phyloP scores from a whole-genome alignment of 2,329 filamentous ascomycete species.

The Cryoendolithus antarcticus region DNA sequence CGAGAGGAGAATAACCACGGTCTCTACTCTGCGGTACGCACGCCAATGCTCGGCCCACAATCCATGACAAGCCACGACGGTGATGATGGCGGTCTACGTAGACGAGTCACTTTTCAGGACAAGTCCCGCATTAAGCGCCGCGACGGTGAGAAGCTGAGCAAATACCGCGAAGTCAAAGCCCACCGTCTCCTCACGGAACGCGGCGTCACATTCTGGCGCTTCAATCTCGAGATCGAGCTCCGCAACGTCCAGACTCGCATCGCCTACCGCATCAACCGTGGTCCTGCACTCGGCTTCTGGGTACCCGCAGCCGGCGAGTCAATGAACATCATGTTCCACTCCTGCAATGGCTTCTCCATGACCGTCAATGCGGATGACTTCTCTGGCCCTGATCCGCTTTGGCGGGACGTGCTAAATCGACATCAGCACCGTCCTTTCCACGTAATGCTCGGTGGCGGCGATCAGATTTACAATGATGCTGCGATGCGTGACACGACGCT shows the following conservation, averaged over 20 bases:
- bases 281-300: constrained; percentile 85
- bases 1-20: constrained; percentile 67
- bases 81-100: constrained; percentile 7
- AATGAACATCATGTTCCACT: constrained; percentile 99
- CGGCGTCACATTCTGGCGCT: constrained; percentile 92
- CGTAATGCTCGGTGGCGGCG: constrained; percentile 93
- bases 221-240: constrained; percentile 88
- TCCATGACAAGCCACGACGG: constrained; percentile 12
- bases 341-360: constrained; percentile 88
- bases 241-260: constrained; percentile 66
- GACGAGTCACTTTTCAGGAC: constrained; percentile 27
- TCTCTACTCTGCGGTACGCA: constrained; percentile 52
- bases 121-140: constrained; percentile 37
- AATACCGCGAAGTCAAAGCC: constrained; percentile 72
- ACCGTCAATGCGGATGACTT: constrained; percentile 67
- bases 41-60: constrained; percentile 20
- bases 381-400: constrained; percentile 88
- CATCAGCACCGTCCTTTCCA: constrained; percentile 91
- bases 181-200: constrained; percentile 72
- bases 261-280: constrained; percentile 89
- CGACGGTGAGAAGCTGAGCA: constrained; percentile 71
- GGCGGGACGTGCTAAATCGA: constrained; percentile 88
- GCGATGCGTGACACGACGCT: constrained; percentile 61
- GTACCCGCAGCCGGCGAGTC: constrained; percentile 70
- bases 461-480: constrained; percentile 91